Base-by-base conservation (phyloP, 345 rosid species). In the Balakata baccata region DNA sequence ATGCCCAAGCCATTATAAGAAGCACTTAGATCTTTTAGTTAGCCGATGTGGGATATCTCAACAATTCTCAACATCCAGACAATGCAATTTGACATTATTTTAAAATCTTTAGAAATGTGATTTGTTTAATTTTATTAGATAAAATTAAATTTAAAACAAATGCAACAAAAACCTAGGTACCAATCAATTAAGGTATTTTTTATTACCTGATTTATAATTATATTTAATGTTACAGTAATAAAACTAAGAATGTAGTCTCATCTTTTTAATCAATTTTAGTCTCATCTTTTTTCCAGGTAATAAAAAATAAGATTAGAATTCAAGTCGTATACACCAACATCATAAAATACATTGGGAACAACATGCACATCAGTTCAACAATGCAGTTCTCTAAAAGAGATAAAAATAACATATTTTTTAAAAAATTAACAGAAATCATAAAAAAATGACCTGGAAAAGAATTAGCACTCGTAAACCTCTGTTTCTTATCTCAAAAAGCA, bases 391-490 rank as follows among this genome's bases (percentile, higher is more conserved):
- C 46, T 57, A 18, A 29, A 60, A 73, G 50, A 56, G 54, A 62
- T 29, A 29, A 29, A 29, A 29, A 29, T 20, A 74, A 56, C 13
- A 12, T 52, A 41, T 10, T 49, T 12, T 64, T 29, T 56, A 61
- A 20, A 29, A 29, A 61, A 11, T 17, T 25, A 51, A 65, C 10
- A 47, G n/a, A 38, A 50, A 41, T 29, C 5, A 29, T 20, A 20
- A 17, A 17, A 10, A 43, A 29, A 29, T 29, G 80, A 92, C 99
- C 98, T 95, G 97, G 81, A 91, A 92, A 79, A 92, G 86, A 77
- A 95, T 68, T 69, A 95, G 83, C 50, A 86, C 97, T 85, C 83
- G 89, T 65, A 83, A 77, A 79, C 86, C 84, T 53, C 51, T 87
- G 38, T 74, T 77, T 78, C 84, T 87, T 69, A 88, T 80, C 74